phyloP scores from a whole-genome alignment of 1,284 basidiomycete genomes.

The Cryptococcus maquisensis region DNA sequence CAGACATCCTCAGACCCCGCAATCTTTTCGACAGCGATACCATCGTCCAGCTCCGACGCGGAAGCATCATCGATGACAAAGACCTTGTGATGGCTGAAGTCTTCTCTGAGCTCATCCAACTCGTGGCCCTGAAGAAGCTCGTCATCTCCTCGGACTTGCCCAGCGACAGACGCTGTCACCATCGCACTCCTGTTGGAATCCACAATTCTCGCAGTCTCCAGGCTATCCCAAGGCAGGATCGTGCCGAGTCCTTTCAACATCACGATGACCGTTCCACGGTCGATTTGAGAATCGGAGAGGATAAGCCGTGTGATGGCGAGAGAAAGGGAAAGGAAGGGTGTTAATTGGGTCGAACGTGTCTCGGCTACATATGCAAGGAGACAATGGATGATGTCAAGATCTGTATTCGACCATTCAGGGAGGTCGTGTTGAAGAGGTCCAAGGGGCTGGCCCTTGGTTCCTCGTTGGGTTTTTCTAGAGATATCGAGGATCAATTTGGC shows the following conservation, averaged over 20 bases:
- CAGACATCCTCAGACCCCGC: constrained; percentile 62
- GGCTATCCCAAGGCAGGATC: constrained; percentile 64
- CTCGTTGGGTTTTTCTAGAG: constrained; percentile 31
- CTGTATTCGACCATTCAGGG: constrained; percentile 56
- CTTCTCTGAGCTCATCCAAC: constrained; percentile 57
- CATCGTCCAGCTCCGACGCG: constrained; percentile 92
- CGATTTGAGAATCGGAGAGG: constrained; percentile 49
- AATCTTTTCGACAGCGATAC: constrained; percentile 71
- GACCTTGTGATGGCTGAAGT: constrained; percentile 76
- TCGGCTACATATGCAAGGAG: constrained; percentile 62
- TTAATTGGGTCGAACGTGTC: constrained; percentile 59
- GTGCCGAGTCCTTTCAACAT: constrained; percentile 66
- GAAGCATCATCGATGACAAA: constrained; percentile 82
- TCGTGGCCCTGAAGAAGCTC: constrained; percentile 38
- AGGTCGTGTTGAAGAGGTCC: constrained; percentile 23
- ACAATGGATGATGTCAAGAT: constrained; percentile 63
- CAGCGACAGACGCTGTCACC: constrained; percentile 22
- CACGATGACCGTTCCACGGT: constrained; percentile 50
- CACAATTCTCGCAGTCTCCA: constrained; percentile 34
- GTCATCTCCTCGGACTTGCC: constrained; percentile 25
- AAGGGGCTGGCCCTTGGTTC: constrained; percentile 22
- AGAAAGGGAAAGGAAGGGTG: constrained; percentile 59
- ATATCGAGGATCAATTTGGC: constrained; percentile 53
- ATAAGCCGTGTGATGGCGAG: constrained; percentile 63
- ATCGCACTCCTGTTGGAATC: constrained; percentile 21